These are phyloP conservation scores for Aspergillus pseudoviridinutans DNA, from an alignment of 2,329 filamentous ascomycete genomes.

Conservation along the genomic window DNA sequence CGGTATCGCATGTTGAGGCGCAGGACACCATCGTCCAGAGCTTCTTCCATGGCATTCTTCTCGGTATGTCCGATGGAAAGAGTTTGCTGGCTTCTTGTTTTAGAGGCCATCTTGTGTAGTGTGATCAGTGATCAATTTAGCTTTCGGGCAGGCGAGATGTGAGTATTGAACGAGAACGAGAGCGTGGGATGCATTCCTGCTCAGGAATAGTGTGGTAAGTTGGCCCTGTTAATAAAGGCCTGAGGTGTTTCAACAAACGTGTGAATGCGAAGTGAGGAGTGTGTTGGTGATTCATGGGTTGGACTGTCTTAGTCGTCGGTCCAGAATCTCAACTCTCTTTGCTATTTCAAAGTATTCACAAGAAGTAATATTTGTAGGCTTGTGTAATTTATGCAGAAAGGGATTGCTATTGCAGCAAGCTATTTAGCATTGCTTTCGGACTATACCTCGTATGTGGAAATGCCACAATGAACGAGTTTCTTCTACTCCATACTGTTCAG, in stretches of 20 bases:
- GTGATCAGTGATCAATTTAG: not conserved
- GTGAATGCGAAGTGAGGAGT: not conserved
- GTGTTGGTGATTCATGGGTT: not conserved
- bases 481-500: not conserved
- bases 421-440: not conserved
- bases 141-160: not conserved
- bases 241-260: not conserved
- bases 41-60: constrained; percentile 5
- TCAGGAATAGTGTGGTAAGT: not conserved
- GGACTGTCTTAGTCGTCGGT: not conserved
- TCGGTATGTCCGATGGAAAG: not conserved
- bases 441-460: not conserved
- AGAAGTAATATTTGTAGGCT: not conserved
- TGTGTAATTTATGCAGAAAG: not conserved
- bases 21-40: constrained; percentile 13
- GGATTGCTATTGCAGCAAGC: not conserved
- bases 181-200: not conserved
- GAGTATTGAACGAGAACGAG: not conserved
- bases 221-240: too few relatives aligned
- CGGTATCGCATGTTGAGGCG: constrained; percentile 10
- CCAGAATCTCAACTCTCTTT: not conserved
- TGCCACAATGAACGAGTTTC: not conserved
- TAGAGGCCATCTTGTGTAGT: not conserved
- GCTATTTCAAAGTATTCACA: not conserved
- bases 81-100: not conserved